Evolutionary conservation across 2,329 filamentous ascomycete genomes (phyloP).

Genomic region (Juglanconis oblonga): DNA sequence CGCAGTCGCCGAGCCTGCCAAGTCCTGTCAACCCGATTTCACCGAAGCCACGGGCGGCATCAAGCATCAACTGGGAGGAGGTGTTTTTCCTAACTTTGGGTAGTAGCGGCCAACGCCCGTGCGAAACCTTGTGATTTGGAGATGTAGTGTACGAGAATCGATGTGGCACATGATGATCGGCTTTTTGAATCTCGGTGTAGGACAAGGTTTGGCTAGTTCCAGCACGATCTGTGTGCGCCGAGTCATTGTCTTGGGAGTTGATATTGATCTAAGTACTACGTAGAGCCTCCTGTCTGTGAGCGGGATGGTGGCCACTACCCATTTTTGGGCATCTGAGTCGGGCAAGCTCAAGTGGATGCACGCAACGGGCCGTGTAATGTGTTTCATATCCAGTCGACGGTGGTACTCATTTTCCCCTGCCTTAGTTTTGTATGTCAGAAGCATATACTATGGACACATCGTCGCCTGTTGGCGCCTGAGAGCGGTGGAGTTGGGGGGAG

Average conservation of each 20-base stretch:
- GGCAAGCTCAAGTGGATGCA: too few species aligned
- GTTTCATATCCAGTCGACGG: too few species aligned
- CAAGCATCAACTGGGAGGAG: background rate
- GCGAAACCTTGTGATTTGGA: background rate
- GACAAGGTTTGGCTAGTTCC: background rate
- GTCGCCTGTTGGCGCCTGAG: too few species aligned
- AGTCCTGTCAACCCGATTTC: conserved; percentile 5
- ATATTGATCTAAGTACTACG: too few species aligned
- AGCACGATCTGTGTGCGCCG: background rate
- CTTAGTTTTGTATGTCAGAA: too few species aligned
- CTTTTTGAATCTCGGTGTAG: background rate
- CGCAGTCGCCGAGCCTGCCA: background rate
- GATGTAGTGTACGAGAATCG: background rate
- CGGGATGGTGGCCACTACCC: too few species aligned
- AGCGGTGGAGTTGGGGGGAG: too few species aligned
- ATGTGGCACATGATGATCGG: background rate
- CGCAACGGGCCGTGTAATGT: too few species aligned
- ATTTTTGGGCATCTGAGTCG: too few species aligned
- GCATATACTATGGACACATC: too few species aligned
- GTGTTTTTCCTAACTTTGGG: background rate
- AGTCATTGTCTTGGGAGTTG: background rate
- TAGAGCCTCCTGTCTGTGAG: too few species aligned
- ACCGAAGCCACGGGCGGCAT: background rate
- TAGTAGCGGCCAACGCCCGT: background rate
- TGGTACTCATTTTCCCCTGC: too few species aligned